Conservation (phyloP, 1,284 basidiomycete species). For the Sphaerobolus stellatus region DNA sequence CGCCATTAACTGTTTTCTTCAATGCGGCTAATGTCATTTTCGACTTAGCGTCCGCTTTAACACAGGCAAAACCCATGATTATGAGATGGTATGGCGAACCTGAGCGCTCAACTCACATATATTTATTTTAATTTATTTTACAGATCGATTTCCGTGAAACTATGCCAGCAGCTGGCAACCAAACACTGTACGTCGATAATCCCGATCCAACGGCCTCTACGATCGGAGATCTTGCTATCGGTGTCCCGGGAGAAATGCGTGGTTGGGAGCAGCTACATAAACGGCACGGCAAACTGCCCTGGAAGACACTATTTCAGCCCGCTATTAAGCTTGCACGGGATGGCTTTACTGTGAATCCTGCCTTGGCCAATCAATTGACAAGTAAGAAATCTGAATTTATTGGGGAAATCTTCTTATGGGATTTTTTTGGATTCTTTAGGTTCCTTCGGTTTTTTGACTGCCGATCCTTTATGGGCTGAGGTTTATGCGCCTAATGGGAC, state of each 20-base stretch:
- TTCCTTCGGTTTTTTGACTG: conserved; percentile 42
- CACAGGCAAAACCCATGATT: conserved; percentile 15
- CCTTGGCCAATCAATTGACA: conserved; percentile 45
- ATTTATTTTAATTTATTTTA: conserved; percentile 11
- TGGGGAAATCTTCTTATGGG: neutral
- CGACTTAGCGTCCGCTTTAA: conserved; percentile 42
- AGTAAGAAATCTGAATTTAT: conserved; percentile 18
- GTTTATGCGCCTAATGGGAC: conserved; percentile 47
- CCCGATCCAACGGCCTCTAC: conserved; percentile 30
- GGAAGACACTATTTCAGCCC: conserved; percentile 47
- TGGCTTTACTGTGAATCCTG: conserved; percentile 44
- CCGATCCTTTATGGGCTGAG: conserved; percentile 44
- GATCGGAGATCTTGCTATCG: conserved; percentile 53
- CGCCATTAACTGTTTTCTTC: conserved; percentile 10
- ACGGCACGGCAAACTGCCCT: conserved; percentile 46
- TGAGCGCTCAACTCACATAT: neutral
- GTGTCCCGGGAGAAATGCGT: conserved; percentile 55
- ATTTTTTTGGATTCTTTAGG: conserved; percentile 1
- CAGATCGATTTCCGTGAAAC: conserved; percentile 58
- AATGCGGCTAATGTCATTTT: conserved; percentile 26
- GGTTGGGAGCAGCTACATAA: conserved; percentile 50
- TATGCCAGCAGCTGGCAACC: conserved; percentile 40
- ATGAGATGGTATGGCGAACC: conserved; percentile 21
- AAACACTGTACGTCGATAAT: conserved; percentile 44
- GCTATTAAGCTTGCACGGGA: conserved; percentile 45